Evolutionary conservation across 768 basidiomycete species (phyloP).

Genomic region (Boletus subcaerulescens): DNA sequence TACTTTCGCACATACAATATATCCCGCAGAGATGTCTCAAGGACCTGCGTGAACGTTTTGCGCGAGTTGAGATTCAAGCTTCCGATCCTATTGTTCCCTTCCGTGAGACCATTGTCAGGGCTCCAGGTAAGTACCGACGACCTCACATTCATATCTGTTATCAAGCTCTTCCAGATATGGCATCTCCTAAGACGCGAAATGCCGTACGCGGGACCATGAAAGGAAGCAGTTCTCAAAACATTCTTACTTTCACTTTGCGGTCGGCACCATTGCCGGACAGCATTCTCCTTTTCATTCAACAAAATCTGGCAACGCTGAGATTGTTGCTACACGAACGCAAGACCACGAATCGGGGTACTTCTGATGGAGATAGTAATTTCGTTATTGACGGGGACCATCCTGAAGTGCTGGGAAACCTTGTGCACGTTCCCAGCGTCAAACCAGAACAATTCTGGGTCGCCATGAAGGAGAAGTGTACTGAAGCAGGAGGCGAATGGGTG

Average conservation of each 20-base stretch:
- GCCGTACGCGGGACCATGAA: constrained; percentile 75
- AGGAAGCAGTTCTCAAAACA: constrained; percentile 61
- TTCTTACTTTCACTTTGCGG: constrained; percentile 82
- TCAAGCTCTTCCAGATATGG: constrained; percentile 64
- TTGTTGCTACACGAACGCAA: constrained; percentile 53
- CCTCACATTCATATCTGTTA: neutral
- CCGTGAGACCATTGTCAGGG: constrained; percentile 89
- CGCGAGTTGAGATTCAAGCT: constrained; percentile 86
- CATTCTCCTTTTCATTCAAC: constrained; percentile 73
- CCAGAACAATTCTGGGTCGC: constrained; percentile 80
- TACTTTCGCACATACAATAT: neutral
- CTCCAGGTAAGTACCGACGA: constrained; percentile 47
- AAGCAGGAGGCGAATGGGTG: constrained; percentile 77
- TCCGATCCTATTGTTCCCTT: constrained; percentile 98
- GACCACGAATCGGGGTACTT: constrained; percentile 33
- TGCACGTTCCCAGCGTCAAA: constrained; percentile 59
- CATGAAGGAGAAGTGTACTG: constrained; percentile 58
- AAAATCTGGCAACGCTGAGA: constrained; percentile 65
- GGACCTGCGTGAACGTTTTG: constrained; percentile 94
- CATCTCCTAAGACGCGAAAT: constrained; percentile 69
- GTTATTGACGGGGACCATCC: constrained; percentile 37
- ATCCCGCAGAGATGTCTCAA: constrained; percentile 80
- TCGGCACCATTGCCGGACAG: constrained; percentile 71
- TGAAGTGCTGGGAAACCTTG: constrained; percentile 54
- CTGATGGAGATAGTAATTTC: constrained; percentile 7